phyloP scores from a whole-genome alignment of 352 stramenopile species.

The Phytophthora ramorum region DNA sequence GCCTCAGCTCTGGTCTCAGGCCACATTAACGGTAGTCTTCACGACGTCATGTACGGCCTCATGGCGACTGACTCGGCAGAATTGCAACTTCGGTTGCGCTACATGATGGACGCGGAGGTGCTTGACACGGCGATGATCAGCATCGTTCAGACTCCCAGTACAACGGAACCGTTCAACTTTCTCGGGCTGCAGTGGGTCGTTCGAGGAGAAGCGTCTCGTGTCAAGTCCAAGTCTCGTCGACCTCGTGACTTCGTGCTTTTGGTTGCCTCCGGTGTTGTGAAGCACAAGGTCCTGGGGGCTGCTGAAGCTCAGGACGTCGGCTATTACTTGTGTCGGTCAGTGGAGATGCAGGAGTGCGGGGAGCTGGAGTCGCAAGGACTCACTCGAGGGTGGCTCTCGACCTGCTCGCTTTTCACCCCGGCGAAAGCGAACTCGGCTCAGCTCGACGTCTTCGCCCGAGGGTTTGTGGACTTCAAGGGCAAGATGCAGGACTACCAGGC shows the following conservation, averaged over 20 bases:
- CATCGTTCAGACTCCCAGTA: constrained; percentile 25
- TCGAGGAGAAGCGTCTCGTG: constrained; percentile 21
- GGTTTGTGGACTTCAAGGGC: constrained; percentile 31
- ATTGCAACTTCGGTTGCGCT: constrained; percentile 38
- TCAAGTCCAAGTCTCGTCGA: constrained; percentile 22
- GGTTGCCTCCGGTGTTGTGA: constrained; percentile 35
- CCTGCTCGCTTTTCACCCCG: constrained; percentile 33
- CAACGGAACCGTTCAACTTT: constrained; percentile 37
- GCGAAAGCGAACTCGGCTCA: constrained; percentile 3
- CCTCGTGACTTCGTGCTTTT: constrained; percentile 47
- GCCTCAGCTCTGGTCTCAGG: constrained; percentile 35
- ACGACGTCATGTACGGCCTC: constrained; percentile 49
- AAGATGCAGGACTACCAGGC: constrained; percentile 43
- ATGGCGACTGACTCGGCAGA: constrained; percentile 32
- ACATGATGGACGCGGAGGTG: constrained; percentile 36
- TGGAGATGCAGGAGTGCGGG: constrained; percentile 20
- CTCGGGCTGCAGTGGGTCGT: constrained; percentile 44
- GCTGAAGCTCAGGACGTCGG: constrained; percentile 24
- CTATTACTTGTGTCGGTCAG: constrained; percentile 33
- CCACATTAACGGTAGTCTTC: constrained; percentile 34
- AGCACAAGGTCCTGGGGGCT: constrained; percentile 9
- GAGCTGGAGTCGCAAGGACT: constrained; percentile 13
- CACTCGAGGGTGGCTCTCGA: constrained; percentile 36
- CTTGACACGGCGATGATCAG: constrained; percentile 37
- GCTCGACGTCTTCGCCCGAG: constrained; percentile 33